These are phyloP conservation scores for Aegilops tauschii DNA, from an alignment of 176 grass and related monocot genomes.

Conservation along the genomic window DNA sequence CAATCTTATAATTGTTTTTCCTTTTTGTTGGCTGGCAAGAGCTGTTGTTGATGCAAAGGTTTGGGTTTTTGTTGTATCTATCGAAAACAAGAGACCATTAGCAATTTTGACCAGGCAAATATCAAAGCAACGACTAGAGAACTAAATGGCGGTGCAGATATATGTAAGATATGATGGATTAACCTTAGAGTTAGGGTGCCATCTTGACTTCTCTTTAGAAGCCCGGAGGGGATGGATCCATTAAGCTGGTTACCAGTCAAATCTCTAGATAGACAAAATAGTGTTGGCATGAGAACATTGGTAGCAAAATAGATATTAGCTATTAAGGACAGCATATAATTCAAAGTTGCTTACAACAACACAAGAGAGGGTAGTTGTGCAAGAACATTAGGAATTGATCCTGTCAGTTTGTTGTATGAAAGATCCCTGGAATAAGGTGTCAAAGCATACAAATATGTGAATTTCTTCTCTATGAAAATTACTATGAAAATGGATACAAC, in stretches of 20 bases:
- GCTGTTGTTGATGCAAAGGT: slow-evolving; percentile 33
- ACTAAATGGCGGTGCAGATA: no score
- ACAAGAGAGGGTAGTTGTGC: slow-evolving; percentile 33
- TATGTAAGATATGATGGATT: not conserved
- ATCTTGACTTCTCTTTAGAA: slow-evolving; percentile 42
- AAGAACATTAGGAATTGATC: slow-evolving; percentile 51
- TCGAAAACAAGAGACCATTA: not conserved
- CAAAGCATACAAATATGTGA: not conserved
- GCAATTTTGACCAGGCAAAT: not conserved
- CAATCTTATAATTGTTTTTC: slow-evolving; percentile 15
- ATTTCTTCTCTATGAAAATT: not conserved
- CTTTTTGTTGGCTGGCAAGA: slow-evolving; percentile 23
- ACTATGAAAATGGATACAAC: not conserved
- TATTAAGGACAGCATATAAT: not conserved
- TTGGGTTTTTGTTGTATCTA: slow-evolving; percentile 32
- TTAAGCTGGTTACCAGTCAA: slow-evolving; percentile 48
- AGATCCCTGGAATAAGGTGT: slow-evolving; percentile 47
- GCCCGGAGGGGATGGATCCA: slow-evolving; percentile 43
- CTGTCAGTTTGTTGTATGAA: slow-evolving; percentile 63
- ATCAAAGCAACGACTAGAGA: no score
- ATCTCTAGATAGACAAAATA: slow-evolving; percentile 32
- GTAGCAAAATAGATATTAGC: not conserved
- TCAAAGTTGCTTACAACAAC: slow-evolving; percentile 41
- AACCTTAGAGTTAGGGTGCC: slow-evolving; percentile 12
- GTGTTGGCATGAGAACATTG: not conserved